These are phyloP conservation scores for Ustilago nuda DNA, from an alignment of 1,284 basidiomycete genomes.

Conservation along the genomic window DNA sequence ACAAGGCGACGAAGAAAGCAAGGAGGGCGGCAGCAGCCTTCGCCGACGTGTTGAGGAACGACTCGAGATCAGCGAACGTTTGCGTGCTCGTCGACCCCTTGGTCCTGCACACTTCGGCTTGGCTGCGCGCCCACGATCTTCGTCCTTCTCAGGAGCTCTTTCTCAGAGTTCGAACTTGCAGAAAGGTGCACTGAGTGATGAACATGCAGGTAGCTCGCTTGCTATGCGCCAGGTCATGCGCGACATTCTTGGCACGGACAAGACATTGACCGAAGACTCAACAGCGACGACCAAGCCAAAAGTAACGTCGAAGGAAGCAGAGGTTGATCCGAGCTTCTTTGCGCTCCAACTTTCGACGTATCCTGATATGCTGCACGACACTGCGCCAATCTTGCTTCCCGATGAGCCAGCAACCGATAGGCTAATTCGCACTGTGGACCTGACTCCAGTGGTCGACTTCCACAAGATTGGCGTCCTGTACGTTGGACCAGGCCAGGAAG, in stretches of 20 bases:
- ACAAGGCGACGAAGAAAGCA: neutral
- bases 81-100: slow-evolving; percentile 38
- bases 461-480: slow-evolving; percentile 97
- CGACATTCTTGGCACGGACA: slow-evolving; percentile 44
- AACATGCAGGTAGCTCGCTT: slow-evolving; percentile 28
- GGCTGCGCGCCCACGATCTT: slow-evolving; percentile 71
- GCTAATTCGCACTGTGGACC: slow-evolving; percentile 80
- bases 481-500: slow-evolving; percentile 88
- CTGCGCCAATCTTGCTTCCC: slow-evolving; percentile 71
- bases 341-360: slow-evolving; percentile 81
- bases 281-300: slow-evolving; percentile 13
- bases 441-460: slow-evolving; percentile 94
- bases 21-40: slow-evolving; percentile 20
- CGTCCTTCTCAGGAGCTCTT: slow-evolving; percentile 78
- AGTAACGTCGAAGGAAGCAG: slow-evolving; percentile 32
- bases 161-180: slow-evolving; percentile 1
- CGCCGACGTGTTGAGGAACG: slow-evolving; percentile 44
- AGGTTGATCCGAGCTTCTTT: slow-evolving; percentile 86
- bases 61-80: slow-evolving; percentile 49
- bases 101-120: slow-evolving; percentile 56
- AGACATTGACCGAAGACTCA: neutral
- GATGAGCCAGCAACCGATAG: slow-evolving; percentile 74
- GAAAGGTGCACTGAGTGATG: slow-evolving; percentile 16
- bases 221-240: slow-evolving; percentile 54
- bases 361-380: slow-evolving; percentile 66